Evolutionary conservation across 768 basidiomycete genomes (phyloP), one percentile per base, ranked within the genome.

Genomic region (Mycena olivaceomarginata): DNA sequence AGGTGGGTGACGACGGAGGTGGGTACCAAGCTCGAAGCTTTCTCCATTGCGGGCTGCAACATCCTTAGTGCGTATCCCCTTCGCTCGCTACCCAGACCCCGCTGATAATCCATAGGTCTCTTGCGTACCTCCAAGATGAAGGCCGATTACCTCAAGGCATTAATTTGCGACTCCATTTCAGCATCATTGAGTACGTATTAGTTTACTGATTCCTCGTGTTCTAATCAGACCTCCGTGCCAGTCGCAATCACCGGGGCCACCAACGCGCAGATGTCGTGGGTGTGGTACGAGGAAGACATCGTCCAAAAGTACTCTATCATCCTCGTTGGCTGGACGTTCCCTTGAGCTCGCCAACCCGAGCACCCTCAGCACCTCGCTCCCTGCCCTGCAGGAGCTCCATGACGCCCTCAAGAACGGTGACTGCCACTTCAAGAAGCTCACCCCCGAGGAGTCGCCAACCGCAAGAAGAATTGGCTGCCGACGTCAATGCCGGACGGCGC

Each of bases 251-350:
- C 11, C 5, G 59, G 59, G 31, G 31, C 13, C 13, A 22, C 59
- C 6, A 39, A 60, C 59, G 59, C 59, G 11, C 31, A 60, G 31
- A 60, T 60, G 59, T 5, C 22, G 9, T 64, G n/a, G 5, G 39
- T 43, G 16, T 64, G 62, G 62, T 64, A 64, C n/a, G 62, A 64
- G 20, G 62, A 64, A 16, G 62, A 64, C 62, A n/a, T 64, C 40
- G 40, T 64, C 18, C 62, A 64, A 5, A 51, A 51, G 15, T 51
- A 51, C 48, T n/a, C n/a, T n/a, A n/a, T n/a, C n/a, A n/a, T n/a
- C n/a, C n/a, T n/a, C n/a, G n/a, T n/a, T n/a, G n/a, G n/a, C n/a
- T n/a, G n/a, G n/a, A n/a, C n/a, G n/a, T n/a, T n/a, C n/a, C n/a
- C n/a, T n/a, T n/a, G n/a, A n/a, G n/a, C n/a, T n/a, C n/a, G n/a